Evolutionary conservation across 139 green algal species (phyloP), one percentile per base, ranked within the genome.

Genomic region (Astrephomene gubernaculifera): DNA sequence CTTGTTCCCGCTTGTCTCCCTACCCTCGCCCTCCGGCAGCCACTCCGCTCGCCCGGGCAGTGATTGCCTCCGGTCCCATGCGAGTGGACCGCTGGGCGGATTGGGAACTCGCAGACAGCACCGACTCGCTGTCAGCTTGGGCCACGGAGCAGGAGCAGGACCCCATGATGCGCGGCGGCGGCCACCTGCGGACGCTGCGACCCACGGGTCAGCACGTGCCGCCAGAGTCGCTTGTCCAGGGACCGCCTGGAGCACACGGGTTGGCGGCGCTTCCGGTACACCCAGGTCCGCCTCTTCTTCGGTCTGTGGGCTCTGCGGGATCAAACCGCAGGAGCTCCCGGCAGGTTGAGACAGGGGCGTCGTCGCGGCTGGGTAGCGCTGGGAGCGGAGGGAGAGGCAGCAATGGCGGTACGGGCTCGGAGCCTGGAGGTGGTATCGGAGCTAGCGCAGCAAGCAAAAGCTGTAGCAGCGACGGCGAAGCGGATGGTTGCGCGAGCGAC

Each of bases 71-170:
- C n/a, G 41, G 53, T 14, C 63, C 67, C 9, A 82, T 88, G 72
- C 44, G 44, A 3, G 71, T 82, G 29, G 83, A 88, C 61, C 83
- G 83, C 44, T 88, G 83, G 83, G 27, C 83, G 12, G 83, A 88
- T 44, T 88, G 83, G 83, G 83, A 88, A n/a, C 72, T 88, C 25
- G 79, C 79, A 33, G 83, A 82, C 36, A 76, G 76, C 63, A 61
- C 52, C 14, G 71, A 88, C 22, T 36, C 61, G 33, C 61, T 88
- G n/a, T 72, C 44, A 4, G 83, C 83, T 8, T 88, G 83, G 83
- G 83, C 71, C 29, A 74, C 57, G 2, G 29, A 36, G 21, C 53
- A 81, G 9, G 69, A 81, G 19, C 70, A 71, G 2, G 81, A 87
- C 81, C 70, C 81, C n/a, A 25, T 87, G 81, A 57, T n/a, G n/a